Base-by-base conservation (phyloP, 2,329 filamentous ascomycete species). In the Botrytis fragariae region DNA sequence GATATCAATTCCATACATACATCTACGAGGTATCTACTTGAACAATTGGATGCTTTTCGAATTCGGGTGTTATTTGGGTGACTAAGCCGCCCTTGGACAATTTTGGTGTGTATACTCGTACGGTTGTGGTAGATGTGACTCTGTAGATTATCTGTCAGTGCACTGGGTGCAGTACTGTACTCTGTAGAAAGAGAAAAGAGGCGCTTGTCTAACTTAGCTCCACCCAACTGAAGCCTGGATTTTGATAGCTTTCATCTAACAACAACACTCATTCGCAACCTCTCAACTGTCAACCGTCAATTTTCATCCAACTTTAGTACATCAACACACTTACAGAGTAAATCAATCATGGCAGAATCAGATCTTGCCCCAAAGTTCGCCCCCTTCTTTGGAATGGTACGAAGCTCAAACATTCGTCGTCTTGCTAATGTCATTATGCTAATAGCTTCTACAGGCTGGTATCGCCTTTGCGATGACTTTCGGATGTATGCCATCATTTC, bases 311-410 rank as follows among this genome's bases (percentile, higher is more conserved):
- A 68, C 74, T 74, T 73, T 61, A 32, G 64, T 48, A 48, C 44
- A 3, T 5, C 42, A 32, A 35, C 60, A 63, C 48, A 54, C 45
- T 70, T 60, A 45, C 61, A 70, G 78, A 75, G 76, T 76, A 74
- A 59, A 75, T n/a, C 73, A 79, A 84, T 67, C 75, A 89, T 89
- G 88, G 84, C 83, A 71, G 77, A 87, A 78, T 88, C 88, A 65
- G 89, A 90, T 77, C 84, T 90, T 75, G 86, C 91, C 74, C 93
- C 93, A 79, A 93, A 92, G 84, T 95, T 95, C 82, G 93, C 93
- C 85, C 93, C 93, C 79, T 96, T 95, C 86, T 88, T 95, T 82
- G 93, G 93, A 86, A 94, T 95, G 92, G 92, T 94, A 86, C 84
- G 90, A 44, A 85, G 72, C 65, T 65, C 64, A 72, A 54, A 77